These are phyloP conservation scores for Trichophyton benhamiae DNA, from an alignment of 2,329 filamentous ascomycete species.

Conservation along the genomic window DNA sequence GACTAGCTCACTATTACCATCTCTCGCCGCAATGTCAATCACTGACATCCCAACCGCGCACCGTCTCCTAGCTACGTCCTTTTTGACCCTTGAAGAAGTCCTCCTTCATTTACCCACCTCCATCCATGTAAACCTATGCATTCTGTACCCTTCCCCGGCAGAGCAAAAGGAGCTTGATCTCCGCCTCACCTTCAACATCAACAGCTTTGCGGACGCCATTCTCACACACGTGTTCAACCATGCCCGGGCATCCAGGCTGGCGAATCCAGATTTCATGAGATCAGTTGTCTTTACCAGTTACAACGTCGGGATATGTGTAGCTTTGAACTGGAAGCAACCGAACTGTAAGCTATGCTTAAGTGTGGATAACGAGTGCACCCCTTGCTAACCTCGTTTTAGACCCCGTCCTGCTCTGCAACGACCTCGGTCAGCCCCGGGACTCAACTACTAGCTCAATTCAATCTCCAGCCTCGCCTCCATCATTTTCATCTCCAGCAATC, in stretches of 20 bases:
- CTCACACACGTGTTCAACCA: slow-evolving; percentile 83
- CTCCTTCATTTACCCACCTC: slow-evolving; percentile 61
- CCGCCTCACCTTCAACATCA: slow-evolving; percentile 68
- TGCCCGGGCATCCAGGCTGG: slow-evolving; percentile 55
- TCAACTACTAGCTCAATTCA: slow-evolving; percentile 9
- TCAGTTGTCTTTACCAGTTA: slow-evolving; percentile 92
- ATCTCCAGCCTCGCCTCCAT: not conserved
- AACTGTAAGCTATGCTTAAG: slow-evolving; percentile 51
- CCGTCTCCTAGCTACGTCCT: slow-evolving; percentile 58
- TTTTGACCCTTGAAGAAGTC: slow-evolving; percentile 67
- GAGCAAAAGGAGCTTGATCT: slow-evolving; percentile 61
- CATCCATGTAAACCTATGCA: slow-evolving; percentile 83
- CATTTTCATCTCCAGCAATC: slow-evolving; percentile 31
- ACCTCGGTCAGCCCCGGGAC: slow-evolving; percentile 52
- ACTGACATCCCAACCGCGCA: slow-evolving; percentile 53
- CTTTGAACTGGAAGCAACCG: slow-evolving; percentile 97
- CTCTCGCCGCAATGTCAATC: slow-evolving; percentile 22
- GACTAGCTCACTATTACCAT: slow-evolving; percentile 12
- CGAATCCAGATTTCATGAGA: slow-evolving; percentile 59
- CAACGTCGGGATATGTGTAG: slow-evolving; percentile 79
- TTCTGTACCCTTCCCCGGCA: slow-evolving; percentile 66
- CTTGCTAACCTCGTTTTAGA: slow-evolving; percentile 35
- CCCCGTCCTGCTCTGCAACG: slow-evolving; percentile 89
- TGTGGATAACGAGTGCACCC: not conserved
- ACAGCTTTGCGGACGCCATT: slow-evolving; percentile 71